These are phyloP conservation scores for Mimosa pudica DNA, from an alignment of 306 rosid genomes.

Conservation along the genomic window DNA sequence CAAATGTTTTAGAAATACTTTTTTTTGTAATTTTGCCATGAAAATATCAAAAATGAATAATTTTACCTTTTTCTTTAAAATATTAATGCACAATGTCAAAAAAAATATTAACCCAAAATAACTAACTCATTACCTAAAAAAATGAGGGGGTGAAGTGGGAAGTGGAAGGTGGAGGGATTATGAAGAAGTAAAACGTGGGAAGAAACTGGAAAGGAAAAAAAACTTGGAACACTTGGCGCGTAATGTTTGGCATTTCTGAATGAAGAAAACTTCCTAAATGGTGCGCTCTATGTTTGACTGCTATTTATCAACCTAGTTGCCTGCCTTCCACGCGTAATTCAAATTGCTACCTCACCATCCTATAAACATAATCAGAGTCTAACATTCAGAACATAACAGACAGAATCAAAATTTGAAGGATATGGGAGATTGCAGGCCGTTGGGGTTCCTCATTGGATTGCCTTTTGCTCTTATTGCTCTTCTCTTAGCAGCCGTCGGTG, in stretches of 20 bases:
- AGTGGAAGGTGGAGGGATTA: too few species aligned
- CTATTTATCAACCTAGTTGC: background rate
- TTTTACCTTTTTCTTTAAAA: too few species aligned
- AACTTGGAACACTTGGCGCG: too few species aligned
- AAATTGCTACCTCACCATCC: background rate
- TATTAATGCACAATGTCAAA: too few species aligned
- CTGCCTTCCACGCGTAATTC: background rate
- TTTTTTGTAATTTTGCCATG: too few species aligned
- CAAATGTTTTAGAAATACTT: too few species aligned
- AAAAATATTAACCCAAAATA: too few species aligned
- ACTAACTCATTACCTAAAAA: too few species aligned
- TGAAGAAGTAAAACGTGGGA: background rate
- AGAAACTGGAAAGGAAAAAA: background rate
- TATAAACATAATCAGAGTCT: background rate
- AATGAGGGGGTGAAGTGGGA: too few species aligned
- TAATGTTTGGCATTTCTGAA: background rate
- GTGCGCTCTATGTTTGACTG: background rate
- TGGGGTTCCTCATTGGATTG: conserved; percentile 81
- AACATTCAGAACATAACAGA: background rate
- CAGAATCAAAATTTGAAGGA: background rate
- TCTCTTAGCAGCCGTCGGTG: conserved; percentile 64
- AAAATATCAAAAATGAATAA: too few species aligned
- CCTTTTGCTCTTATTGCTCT: conserved; percentile 77
- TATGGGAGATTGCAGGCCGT: conserved; percentile 59
- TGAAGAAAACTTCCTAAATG: background rate